These are phyloP conservation scores for Hypoxylon sp. DNA, from an alignment of 2,329 filamentous ascomycete species.

Conservation along the genomic window DNA sequence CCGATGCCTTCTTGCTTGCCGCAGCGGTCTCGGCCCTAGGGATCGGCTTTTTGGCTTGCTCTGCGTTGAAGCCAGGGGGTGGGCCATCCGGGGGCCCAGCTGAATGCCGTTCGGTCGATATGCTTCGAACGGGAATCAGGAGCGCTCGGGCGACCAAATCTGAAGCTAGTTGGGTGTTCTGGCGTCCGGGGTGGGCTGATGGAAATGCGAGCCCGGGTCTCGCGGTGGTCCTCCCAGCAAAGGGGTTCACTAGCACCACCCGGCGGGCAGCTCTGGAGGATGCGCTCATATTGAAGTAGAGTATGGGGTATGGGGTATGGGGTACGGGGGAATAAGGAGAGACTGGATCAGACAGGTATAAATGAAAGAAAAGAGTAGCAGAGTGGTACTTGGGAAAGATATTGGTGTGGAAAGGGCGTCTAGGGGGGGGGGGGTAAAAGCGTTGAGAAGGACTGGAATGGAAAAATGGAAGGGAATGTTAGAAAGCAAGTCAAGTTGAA, in stretches of 20 bases:
- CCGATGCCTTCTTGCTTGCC: slow-evolving; percentile 46
- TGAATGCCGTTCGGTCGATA: slow-evolving; percentile 67
- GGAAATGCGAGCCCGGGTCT: slow-evolving; percentile 56
- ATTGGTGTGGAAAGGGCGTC: not conserved
- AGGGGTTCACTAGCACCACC: slow-evolving; percentile 61
- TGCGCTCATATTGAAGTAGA: slow-evolving; percentile 58
- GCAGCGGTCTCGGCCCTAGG: slow-evolving; percentile 58
- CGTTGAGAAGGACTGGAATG: slow-evolving; percentile 27
- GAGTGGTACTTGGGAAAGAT: not conserved
- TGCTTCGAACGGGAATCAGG: slow-evolving; percentile 62
- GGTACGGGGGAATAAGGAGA: not conserved
- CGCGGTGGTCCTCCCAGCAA: slow-evolving; percentile 57
- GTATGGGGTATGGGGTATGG: too few species aligned
- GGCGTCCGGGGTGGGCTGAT: slow-evolving; percentile 56
- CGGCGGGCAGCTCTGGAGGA: slow-evolving; percentile 63
- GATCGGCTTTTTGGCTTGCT: slow-evolving; percentile 86
- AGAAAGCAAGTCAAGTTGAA: not conserved
- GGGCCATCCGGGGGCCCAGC: slow-evolving; percentile 66
- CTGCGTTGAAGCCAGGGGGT: slow-evolving; percentile 89
- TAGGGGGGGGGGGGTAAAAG: slow-evolving; percentile 21
- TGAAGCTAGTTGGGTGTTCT: slow-evolving; percentile 54
- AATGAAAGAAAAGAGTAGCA: not conserved
- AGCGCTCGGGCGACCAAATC: slow-evolving; percentile 62
- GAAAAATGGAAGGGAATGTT: not conserved
- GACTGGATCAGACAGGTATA: slow-evolving; percentile 3